Evolutionary conservation across 2,329 filamentous ascomycete species (phyloP), one percentile per base, ranked within the genome.

Genomic region (Nigrospora oryzae): DNA sequence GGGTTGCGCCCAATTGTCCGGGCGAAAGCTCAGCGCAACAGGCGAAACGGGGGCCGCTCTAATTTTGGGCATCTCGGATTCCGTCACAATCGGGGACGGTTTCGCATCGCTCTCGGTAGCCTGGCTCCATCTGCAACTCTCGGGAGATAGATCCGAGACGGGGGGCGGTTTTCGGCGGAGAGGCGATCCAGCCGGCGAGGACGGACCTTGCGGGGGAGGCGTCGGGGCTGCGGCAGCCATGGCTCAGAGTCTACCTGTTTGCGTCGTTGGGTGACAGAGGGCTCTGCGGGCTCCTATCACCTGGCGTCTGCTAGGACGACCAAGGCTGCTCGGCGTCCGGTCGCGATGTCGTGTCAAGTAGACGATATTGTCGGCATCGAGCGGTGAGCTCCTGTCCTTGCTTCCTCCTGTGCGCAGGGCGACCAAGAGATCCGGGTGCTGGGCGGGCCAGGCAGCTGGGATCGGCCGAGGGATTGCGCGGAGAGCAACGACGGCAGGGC

Each of bases 21-120:
- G 62, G 41, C 73, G 72, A 45, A 75, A 71, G 54, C 74, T 77
- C 44, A 80, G 68, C 46, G 65, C 69, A 45, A 78, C 74, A 15
- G 79, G 77, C 36, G 78, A 81, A 28, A 72, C 65, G 30, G 77
- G 77, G 14, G 70, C 67, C 42, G 73, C 69, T 49, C 71, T 69
- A 47, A 79, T 63, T 47, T 67, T 66, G 19, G 73, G 66, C 16
- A 67, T 47, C 40, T 65, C 65, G 35, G 57, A 42, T 23, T 52
- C 38, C 5, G 59, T 52, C 2, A 57, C 47, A n/a, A 48, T 49
- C 7, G 62, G 57, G 37, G 61, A 47, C 23, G 59, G 49, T 41
- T 63, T 63, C 11, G 46, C 36, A 23, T 48, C 47, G 44, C 53
- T 49, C 16, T 56, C 48, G 19, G 49, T 54, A 28, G 58, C 57